Evolutionary conservation across 805 yeast species (phyloP), one percentile per base, ranked within the genome.

Genomic region (Wickerhamomyces bovis): DNA sequence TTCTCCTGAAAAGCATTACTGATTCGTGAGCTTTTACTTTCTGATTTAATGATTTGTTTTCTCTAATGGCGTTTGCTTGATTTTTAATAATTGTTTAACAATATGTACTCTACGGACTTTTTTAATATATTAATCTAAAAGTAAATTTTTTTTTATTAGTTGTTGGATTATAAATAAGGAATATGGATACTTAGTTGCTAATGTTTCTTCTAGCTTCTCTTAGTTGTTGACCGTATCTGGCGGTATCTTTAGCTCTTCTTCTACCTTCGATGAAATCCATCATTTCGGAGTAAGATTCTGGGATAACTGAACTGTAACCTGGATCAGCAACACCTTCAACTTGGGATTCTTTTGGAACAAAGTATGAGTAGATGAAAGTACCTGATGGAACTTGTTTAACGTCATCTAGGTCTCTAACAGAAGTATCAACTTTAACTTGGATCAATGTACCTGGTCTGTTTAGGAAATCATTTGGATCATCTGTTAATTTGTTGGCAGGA

Each of bases 261-360:
- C 95, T 80, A 23, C 95, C 97, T 59, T 85, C 90, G 16, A 90
- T 76, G 61, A 85, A 90, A 55, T 81, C 85, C 81, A 90, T 89
- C 95, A 89, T 90, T 65, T 90, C 97, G 23, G 82, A 77, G 61
- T 90, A 90, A 1, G 95, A 80, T 62, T 85, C 85, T 4, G 97
- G 97, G 43, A 90, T 71, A 43, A 90, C 92, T 3, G 88, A 78
- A 42, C 82, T 77, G 56, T 76, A 82, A n/a, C 85, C 84, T 19
- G 84, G 83, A 38, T 55, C 55, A 4, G 50, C 44, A 6, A 51
- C 54, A 30, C 61, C 65, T 8, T 64, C 60, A 10, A 55, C 61
- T n/a, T 61, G 56, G 8, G 68, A 55, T 48, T 77, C 79, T 57
- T 77, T 75, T 47, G 90, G 88, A 35, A 89, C 96, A 60, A 81